These are phyloP conservation scores for Gonium pectorale DNA, from an alignment of 139 green algal species.

Conservation along the genomic window DNA sequence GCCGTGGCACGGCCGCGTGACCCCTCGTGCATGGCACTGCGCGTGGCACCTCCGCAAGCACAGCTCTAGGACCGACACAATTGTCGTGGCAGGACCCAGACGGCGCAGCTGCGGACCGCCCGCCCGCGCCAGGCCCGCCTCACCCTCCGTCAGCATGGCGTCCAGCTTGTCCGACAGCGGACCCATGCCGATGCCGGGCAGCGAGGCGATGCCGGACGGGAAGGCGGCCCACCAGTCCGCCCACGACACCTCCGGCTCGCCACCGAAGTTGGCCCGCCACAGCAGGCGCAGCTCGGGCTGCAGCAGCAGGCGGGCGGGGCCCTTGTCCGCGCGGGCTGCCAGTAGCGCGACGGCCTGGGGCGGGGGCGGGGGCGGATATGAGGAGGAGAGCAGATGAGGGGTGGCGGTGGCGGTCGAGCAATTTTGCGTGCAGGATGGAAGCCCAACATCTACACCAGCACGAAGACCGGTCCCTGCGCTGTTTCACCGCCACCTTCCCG, in stretches of 20 bases:
- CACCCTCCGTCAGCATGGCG: constrained; percentile 14
- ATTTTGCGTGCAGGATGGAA: too few relatives aligned
- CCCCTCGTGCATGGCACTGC: too few relatives aligned
- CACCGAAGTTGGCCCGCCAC: neutral
- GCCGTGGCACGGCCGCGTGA: too few relatives aligned
- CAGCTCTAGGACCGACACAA: too few relatives aligned
- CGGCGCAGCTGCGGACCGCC: too few relatives aligned
- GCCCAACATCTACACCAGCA: too few relatives aligned
- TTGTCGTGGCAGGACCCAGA: too few relatives aligned
- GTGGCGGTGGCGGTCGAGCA: neutral
- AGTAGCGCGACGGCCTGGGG: constrained; percentile 23
- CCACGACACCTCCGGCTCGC: constrained; percentile 16
- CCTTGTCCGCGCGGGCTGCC: constrained; percentile 10
- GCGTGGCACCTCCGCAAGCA: too few relatives aligned
- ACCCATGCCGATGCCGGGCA: constrained; percentile 35
- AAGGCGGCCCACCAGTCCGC: constrained; percentile 20
- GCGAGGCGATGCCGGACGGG: constrained; percentile 6
- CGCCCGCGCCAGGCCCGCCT: neutral
- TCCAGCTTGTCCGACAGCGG: constrained; percentile 27
- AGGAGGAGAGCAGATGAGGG: neutral
- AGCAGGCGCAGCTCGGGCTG: constrained; percentile 44
- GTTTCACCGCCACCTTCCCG: too few relatives aligned
- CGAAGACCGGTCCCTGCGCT: too few relatives aligned
- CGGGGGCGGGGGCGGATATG: neutral
- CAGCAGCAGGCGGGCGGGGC: constrained; percentile 26